A percentile compares a stretch with the other conserved stretches of the same genome.
phyloP scores from a whole-genome alignment of 129 eudicot genomes.

The Kitagawia praeruptora region DNA sequence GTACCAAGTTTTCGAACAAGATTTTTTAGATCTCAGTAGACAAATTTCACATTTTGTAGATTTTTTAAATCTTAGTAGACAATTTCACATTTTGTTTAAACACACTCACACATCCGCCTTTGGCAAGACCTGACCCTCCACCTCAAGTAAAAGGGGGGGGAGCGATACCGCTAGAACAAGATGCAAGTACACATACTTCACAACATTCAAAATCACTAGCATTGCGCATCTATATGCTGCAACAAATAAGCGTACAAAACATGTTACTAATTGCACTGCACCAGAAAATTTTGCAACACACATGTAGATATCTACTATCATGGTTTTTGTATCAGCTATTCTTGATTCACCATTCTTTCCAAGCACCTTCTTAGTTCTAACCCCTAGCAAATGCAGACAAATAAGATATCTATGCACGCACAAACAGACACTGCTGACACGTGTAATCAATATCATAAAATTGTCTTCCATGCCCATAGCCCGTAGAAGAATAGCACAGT shows the following conservation, averaged over 20 bases:
- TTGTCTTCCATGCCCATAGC: too few species aligned
- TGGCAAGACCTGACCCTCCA: not conserved
- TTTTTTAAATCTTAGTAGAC: not conserved
- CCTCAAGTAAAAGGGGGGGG: not conserved
- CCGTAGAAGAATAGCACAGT: too few species aligned
- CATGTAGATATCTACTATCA: too few species aligned
- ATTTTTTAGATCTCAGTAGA: not conserved
- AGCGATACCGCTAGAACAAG: not conserved
- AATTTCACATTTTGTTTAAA: not conserved
- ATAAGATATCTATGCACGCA: too few species aligned
- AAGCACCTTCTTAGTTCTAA: too few species aligned
- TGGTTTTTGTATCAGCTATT: too few species aligned
- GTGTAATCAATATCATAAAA: too few species aligned
- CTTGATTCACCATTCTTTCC: too few species aligned
- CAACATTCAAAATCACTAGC: too few species aligned
- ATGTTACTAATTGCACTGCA: not conserved
- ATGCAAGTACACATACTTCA: not conserved
- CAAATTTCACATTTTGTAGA: not conserved
- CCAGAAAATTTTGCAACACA: not conserved
- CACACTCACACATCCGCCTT: not conserved
- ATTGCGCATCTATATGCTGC: too few species aligned
- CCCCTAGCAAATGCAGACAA: too few species aligned
- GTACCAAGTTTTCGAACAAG: not conserved
- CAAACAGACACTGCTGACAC: too few species aligned
- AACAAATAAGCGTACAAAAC: not conserved